These are phyloP conservation scores for Spinacia oleracea DNA, from an alignment of 179 eudicot species.

Conservation along the genomic window DNA sequence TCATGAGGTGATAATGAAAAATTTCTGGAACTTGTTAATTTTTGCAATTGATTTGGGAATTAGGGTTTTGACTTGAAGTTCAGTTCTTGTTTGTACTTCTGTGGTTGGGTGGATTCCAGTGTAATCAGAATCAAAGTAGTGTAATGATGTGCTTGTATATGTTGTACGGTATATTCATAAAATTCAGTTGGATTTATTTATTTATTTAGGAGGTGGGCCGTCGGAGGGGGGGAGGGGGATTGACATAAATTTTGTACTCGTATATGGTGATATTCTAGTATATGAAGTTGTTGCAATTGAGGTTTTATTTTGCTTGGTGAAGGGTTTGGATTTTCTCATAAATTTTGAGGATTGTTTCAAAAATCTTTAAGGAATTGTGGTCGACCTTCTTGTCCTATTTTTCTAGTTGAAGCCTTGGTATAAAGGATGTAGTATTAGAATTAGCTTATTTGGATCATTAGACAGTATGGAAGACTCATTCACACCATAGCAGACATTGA, in stretches of 20 bases:
- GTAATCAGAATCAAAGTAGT: too few relatives aligned
- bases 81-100: not conserved
- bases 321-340: not conserved
- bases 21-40: not conserved
- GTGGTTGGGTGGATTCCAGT: too few relatives aligned
- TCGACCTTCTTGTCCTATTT: not conserved
- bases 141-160: not conserved
- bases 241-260: too few relatives aligned
- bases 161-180: too few relatives aligned
- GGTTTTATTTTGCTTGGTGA: too few relatives aligned
- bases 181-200: not conserved
- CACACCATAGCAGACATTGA: not conserved
- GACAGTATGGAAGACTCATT: not conserved
- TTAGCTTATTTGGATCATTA: not conserved
- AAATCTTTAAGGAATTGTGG: not conserved
- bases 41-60: constrained; percentile 11
- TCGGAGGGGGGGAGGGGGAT: not conserved
- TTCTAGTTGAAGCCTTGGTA: not conserved
- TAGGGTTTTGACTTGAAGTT: constrained; percentile 9
- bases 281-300: too few relatives aligned
- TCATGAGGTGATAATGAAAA: not conserved
- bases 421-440: not conserved
- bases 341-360: too few relatives aligned
- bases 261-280: too few relatives aligned
- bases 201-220: too few relatives aligned